Evolutionary conservation across 106 monocot genomes (phyloP).

Genomic region (Posidonia australis): DNA sequence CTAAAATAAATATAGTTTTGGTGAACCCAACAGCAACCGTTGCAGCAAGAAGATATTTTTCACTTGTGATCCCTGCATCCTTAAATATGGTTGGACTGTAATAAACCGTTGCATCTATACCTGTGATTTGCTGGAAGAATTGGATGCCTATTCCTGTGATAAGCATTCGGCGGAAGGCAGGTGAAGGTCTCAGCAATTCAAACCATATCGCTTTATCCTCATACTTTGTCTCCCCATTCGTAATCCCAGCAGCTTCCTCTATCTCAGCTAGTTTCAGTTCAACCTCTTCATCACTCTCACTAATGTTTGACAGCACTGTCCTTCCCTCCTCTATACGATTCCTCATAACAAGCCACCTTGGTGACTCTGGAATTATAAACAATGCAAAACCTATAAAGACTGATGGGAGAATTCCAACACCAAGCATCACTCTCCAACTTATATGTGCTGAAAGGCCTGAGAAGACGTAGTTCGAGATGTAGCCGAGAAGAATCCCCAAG

Average conservation of each 20-base stretch:
- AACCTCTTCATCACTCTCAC: slow-evolving; percentile 45
- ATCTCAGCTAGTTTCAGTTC: slow-evolving; percentile 68
- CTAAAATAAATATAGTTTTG: slow-evolving; percentile 79
- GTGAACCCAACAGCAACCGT: slow-evolving; percentile 93
- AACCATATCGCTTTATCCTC: slow-evolving; percentile 50
- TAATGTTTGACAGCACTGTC: slow-evolving; percentile 46
- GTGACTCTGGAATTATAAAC: slow-evolving; percentile 83
- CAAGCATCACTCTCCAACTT: slow-evolving; percentile 93
- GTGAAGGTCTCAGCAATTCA: slow-evolving; percentile 62
- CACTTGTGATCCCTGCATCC: slow-evolving; percentile 68
- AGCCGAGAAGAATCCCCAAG: slow-evolving; percentile 84
- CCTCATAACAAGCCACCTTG: slow-evolving; percentile 87
- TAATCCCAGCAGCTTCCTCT: slow-evolving; percentile 34
- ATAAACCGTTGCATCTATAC: slow-evolving; percentile 90
- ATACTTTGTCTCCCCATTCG: slow-evolving; percentile 20
- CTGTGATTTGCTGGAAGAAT: slow-evolving; percentile 88
- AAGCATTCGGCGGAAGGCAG: slow-evolving; percentile 59
- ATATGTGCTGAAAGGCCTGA: slow-evolving; percentile 70
- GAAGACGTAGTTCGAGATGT: slow-evolving; percentile 84
- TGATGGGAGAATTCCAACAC: slow-evolving; percentile 86
- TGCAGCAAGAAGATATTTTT: slow-evolving; percentile 52
- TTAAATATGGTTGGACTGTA: slow-evolving; percentile 90
- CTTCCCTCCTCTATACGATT: slow-evolving; percentile 67
- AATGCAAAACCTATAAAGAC: slow-evolving; percentile 74
- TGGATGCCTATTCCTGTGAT: slow-evolving; percentile 86